A percentile compares a stretch with the other conserved stretches of the same genome.
Conservation (phyloP, 257 asterid species). For the Lycium barbarum region DNA sequence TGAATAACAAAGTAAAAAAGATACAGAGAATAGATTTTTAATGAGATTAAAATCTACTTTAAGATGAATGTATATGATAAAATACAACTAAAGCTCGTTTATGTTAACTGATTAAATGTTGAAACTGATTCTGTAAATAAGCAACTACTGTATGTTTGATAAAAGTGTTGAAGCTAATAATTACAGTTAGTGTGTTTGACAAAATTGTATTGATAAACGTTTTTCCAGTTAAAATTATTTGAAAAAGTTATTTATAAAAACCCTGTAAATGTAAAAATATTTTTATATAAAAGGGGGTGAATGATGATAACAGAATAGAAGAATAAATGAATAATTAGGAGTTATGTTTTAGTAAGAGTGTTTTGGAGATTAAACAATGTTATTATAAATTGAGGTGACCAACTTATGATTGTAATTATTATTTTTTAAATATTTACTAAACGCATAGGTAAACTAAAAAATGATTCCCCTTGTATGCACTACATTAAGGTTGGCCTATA, state of each 20-base stretch:
- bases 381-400: too few species aligned
- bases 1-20: too few species aligned
- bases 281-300: too few species aligned
- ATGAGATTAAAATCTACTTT: too few species aligned
- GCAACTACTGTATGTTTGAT: background rate
- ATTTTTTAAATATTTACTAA: too few species aligned
- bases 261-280: background rate
- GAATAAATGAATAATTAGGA: background rate
- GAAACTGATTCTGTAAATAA: background rate
- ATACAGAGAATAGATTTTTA: too few species aligned
- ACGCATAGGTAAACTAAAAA: background rate
- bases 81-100: too few species aligned
- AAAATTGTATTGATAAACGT: background rate
- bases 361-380: background rate
- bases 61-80: too few species aligned
- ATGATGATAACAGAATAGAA: background rate
- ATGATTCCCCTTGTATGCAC: background rate
- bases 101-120: background rate
- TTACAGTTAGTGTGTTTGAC: background rate
- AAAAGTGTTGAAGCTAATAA: background rate
- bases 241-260: background rate
- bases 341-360: background rate
- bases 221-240: background rate
- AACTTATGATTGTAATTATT: too few species aligned
- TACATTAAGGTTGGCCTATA: background rate